phyloP scores from a whole-genome alignment of 805 yeast species.

The Monosporozyma unispora region DNA sequence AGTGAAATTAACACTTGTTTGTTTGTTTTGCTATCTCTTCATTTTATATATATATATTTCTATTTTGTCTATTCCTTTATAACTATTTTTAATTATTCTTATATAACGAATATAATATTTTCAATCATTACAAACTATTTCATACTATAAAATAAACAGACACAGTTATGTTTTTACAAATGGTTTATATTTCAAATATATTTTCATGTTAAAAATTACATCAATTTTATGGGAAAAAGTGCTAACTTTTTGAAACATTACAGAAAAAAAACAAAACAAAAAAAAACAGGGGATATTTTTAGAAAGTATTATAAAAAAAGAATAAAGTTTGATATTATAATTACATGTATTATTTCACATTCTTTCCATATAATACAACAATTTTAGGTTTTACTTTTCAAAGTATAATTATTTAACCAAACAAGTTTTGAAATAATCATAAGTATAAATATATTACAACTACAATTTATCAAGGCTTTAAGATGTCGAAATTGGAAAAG shows the following conservation, averaged over 20 bases:
- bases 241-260: too few species aligned
- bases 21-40: background rate
- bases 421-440: too few species aligned
- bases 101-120: background rate
- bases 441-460: too few species aligned
- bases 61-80: slow-evolving; percentile 1
- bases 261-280: background rate
- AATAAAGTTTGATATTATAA: background rate
- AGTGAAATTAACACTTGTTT: too few species aligned
- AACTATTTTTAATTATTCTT: background rate
- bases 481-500: background rate
- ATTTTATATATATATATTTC: background rate
- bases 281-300: background rate
- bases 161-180: background rate
- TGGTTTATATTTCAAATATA: background rate
- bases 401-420: too few species aligned
- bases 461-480: background rate
- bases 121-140: background rate
- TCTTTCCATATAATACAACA: too few species aligned
- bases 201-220: background rate
- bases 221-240: background rate
- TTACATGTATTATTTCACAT: too few species aligned
- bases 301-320: background rate
- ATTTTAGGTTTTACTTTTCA: too few species aligned
- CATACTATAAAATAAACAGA: background rate